phyloP scores from a whole-genome alignment of 306 rosid genomes.

The Datisca glomerata region DNA sequence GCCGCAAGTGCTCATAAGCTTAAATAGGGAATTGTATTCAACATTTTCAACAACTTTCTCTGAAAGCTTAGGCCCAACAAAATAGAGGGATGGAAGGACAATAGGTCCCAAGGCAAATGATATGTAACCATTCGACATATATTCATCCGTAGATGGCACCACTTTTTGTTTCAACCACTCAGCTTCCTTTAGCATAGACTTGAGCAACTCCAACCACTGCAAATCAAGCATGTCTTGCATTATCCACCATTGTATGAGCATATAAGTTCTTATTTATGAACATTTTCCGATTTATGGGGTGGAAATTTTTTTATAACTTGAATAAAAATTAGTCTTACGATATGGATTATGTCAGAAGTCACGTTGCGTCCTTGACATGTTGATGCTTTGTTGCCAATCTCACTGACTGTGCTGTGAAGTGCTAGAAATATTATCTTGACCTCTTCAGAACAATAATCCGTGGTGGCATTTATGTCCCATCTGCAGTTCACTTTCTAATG shows the following conservation, averaged over 20 bases:
- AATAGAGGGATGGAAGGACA: slow-evolving; percentile 66
- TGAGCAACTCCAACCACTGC: slow-evolving; percentile 69
- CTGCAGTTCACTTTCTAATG: slow-evolving; percentile 25
- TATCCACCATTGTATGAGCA: too few relatives aligned
- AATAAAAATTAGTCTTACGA: slow-evolving; percentile 44
- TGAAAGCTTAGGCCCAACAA: slow-evolving; percentile 67
- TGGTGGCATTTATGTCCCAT: slow-evolving; percentile 58
- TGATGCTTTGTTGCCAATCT: slow-evolving; percentile 46
- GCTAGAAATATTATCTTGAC: slow-evolving; percentile 71
- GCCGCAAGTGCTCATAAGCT: slow-evolving; percentile 49
- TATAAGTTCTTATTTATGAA: too few relatives aligned
- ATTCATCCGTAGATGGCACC: slow-evolving; percentile 53
- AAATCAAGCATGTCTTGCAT: slow-evolving; percentile 10
- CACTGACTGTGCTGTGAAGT: slow-evolving; percentile 40
- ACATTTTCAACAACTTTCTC: slow-evolving; percentile 21
- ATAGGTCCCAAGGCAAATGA: slow-evolving; percentile 72
- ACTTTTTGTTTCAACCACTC: slow-evolving; percentile 41
- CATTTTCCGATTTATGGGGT: too few relatives aligned
- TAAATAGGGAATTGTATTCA: slow-evolving; percentile 33
- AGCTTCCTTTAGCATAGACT: slow-evolving; percentile 62
- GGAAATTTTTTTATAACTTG: too few relatives aligned
- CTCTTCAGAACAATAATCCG: slow-evolving; percentile 45
- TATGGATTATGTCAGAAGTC: slow-evolving; percentile 33
- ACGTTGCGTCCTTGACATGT: slow-evolving; percentile 46
- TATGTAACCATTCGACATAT: slow-evolving; percentile 48